These are phyloP conservation scores for Sarocladiaceae sp. DNA, from an alignment of 2,329 filamentous ascomycete species.

Conservation along the genomic window DNA sequence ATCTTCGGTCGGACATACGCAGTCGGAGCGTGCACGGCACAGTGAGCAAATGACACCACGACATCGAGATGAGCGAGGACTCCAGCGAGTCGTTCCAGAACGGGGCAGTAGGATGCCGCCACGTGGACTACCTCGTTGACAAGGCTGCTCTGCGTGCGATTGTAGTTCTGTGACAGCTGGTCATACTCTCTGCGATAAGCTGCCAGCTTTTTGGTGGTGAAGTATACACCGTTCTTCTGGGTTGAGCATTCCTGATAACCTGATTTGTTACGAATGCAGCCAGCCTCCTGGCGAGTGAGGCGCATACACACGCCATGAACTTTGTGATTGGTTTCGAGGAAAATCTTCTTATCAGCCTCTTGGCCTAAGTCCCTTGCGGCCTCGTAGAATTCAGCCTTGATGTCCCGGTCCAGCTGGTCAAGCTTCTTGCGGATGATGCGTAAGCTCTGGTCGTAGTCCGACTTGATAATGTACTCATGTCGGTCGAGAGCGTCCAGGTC, in stretches of 20 bases:
- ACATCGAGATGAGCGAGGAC: slow-evolving; percentile 93
- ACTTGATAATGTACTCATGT: slow-evolving; percentile 98
- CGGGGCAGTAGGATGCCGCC: slow-evolving; percentile 89
- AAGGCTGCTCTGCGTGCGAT: slow-evolving; percentile 85
- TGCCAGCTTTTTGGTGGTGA: slow-evolving; percentile 81
- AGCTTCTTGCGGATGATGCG: slow-evolving; percentile 87
- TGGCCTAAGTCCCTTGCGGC: slow-evolving; percentile 80
- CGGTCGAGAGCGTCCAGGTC: slow-evolving; percentile 93
- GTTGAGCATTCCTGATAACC: slow-evolving; percentile 93
- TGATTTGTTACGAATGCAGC: slow-evolving; percentile 87
- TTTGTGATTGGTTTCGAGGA: slow-evolving; percentile 85
- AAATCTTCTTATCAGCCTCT: slow-evolving; percentile 97
- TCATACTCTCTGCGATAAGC: slow-evolving; percentile 85
- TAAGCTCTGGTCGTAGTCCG: slow-evolving; percentile 89
- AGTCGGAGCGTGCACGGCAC: slow-evolving; percentile 86
- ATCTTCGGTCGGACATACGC: slow-evolving; percentile 90
- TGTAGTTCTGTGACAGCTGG: slow-evolving; percentile 90
- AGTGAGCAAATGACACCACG: slow-evolving; percentile 88
- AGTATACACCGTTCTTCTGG: slow-evolving; percentile 98
- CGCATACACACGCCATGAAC: slow-evolving; percentile 97
- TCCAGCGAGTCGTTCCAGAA: slow-evolving; percentile 82
- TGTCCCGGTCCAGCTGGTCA: slow-evolving; percentile 76
- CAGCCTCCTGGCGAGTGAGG: slow-evolving; percentile 83
- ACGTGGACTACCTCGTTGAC: slow-evolving; percentile 91
- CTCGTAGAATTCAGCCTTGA: slow-evolving; percentile 74